These are phyloP conservation scores for Kuraishia molischiana DNA, from an alignment of 805 yeast genomes.

Conservation along the genomic window DNA sequence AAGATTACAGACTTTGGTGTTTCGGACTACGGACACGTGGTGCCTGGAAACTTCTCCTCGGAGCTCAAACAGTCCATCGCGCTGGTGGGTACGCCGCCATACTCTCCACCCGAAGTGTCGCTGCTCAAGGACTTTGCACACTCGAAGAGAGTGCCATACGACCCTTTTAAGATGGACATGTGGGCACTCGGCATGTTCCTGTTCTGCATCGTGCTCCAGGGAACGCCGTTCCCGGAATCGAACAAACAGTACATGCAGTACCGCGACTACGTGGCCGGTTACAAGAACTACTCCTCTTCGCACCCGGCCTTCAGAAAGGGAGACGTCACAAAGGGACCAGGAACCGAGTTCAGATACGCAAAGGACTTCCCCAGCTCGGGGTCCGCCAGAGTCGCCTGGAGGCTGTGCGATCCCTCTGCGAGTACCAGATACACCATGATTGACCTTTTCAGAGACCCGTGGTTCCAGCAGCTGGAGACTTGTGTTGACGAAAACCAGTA, in stretches of 20 bases:
- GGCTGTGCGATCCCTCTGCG: constrained; percentile 58
- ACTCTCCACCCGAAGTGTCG: constrained; percentile 77
- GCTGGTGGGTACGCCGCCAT: constrained; percentile 79
- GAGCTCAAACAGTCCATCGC: constrained; percentile 30
- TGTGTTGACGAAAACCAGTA: constrained; percentile 41
- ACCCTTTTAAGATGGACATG: constrained; percentile 64
- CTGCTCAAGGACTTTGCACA: constrained; percentile 27
- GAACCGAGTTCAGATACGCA: constrained; percentile 63
- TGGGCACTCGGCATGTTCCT: constrained; percentile 72
- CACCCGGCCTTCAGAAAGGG: constrained; percentile 35
- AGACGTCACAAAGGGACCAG: constrained; percentile 49
- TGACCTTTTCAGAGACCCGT: constrained; percentile 53
- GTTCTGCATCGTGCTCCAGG: constrained; percentile 49
- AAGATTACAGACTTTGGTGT: constrained; percentile 95
- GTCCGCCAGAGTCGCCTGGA: constrained; percentile 71
- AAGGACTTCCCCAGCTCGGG: constrained; percentile 49
- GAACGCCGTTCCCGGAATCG: constrained; percentile 53
- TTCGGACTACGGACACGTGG: constrained; percentile 56
- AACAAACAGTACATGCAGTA: constrained; percentile 34
- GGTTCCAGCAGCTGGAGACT: constrained; percentile 55
- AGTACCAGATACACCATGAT: constrained; percentile 48
- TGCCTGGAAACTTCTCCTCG: constrained; percentile 41
- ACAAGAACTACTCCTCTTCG: constrained; percentile 24
- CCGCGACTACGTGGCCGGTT: constrained; percentile 41
- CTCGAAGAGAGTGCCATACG: constrained; percentile 27